Conservation (phyloP, 2,329 filamentous ascomycete species). For the Colletotrichum eremochloae region DNA sequence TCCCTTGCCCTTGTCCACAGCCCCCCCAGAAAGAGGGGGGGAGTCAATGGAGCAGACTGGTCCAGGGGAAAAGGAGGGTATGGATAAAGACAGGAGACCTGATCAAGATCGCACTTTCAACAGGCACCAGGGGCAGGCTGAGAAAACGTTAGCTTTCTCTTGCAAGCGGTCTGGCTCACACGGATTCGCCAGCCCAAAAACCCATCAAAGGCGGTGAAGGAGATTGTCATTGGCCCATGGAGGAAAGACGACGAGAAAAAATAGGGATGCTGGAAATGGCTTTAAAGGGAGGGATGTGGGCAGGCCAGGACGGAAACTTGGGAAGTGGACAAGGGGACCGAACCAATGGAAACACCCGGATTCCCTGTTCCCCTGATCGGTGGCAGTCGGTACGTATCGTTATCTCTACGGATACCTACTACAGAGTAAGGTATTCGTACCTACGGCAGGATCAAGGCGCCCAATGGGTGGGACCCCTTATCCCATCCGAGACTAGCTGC, state of each 20-base stretch:
- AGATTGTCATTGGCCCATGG: slow-evolving; percentile 3
- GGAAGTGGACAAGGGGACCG: background rate
- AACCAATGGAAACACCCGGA: slow-evolving; percentile 24
- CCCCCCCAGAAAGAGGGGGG: slow-evolving; percentile 4
- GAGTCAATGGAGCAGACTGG: background rate
- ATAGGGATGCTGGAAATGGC: slow-evolving; percentile 9
- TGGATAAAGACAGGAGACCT: background rate
- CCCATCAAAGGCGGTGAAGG: slow-evolving; percentile 37
- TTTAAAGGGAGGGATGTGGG: slow-evolving; percentile 30
- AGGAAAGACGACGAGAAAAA: slow-evolving; percentile 6
- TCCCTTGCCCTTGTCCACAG: slow-evolving; percentile 16
- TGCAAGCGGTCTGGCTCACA: background rate
- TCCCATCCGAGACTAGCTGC: slow-evolving; percentile 20
- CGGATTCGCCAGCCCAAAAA: background rate
- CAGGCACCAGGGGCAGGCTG: background rate
- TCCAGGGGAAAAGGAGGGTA: background rate
- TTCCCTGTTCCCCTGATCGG: slow-evolving; percentile 6
- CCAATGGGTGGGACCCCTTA: slow-evolving; percentile 32
- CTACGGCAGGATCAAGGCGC: background rate
- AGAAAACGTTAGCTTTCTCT: background rate
- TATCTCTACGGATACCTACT: background rate
- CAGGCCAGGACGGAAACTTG: slow-evolving; percentile 1
- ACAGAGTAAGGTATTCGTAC: too few species aligned
- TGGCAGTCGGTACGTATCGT: background rate
- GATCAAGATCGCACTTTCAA: background rate